Percentiles rank a stretch among this genome's conserved stretches.
phyloP scores from a whole-genome alignment of 2,329 filamentous ascomycete genomes.

The Ophiostoma sp. region DNA sequence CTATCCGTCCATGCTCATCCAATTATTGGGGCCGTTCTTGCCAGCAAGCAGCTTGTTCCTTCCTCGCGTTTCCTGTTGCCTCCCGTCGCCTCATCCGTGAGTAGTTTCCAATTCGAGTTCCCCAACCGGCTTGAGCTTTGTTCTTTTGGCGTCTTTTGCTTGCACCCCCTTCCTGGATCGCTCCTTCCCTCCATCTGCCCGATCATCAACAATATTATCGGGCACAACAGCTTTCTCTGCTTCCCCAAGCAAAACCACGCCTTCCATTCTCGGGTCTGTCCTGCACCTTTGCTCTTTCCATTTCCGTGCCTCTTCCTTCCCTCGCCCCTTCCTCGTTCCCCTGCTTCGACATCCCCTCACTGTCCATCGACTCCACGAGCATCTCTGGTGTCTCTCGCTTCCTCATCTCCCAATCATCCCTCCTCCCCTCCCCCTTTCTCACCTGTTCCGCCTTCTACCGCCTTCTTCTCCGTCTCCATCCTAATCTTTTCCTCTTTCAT shows the following conservation, averaged over 20 bases:
- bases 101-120: slow-evolving; percentile 12
- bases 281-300: slow-evolving; percentile 8
- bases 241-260: slow-evolving; percentile 15
- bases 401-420: background rate
- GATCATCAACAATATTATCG: slow-evolving; percentile 16
- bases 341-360: slow-evolving; percentile 12
- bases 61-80: slow-evolving; percentile 6
- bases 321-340: slow-evolving; percentile 7
- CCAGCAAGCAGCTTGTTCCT: slow-evolving; percentile 4
- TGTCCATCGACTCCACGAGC: slow-evolving; percentile 7
- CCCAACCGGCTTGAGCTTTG: slow-evolving; percentile 9
- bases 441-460: background rate
- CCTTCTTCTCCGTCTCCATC: slow-evolving; percentile 16
- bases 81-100: slow-evolving; percentile 11
- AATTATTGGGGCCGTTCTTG: background rate
- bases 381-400: slow-evolving; percentile 13
- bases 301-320: background rate
- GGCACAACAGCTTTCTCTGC: slow-evolving; percentile 18
- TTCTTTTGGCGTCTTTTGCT: background rate
- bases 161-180: slow-evolving; percentile 12
- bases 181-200: slow-evolving; percentile 23
- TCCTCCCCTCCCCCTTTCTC: slow-evolving; percentile 3
- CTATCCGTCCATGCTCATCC: background rate
- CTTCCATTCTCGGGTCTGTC: slow-evolving; percentile 8
- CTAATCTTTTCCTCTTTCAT: slow-evolving; percentile 3